Evolutionary conservation across 805 yeast species (phyloP).

Genomic region (Phaffomyces antillensis): DNA sequence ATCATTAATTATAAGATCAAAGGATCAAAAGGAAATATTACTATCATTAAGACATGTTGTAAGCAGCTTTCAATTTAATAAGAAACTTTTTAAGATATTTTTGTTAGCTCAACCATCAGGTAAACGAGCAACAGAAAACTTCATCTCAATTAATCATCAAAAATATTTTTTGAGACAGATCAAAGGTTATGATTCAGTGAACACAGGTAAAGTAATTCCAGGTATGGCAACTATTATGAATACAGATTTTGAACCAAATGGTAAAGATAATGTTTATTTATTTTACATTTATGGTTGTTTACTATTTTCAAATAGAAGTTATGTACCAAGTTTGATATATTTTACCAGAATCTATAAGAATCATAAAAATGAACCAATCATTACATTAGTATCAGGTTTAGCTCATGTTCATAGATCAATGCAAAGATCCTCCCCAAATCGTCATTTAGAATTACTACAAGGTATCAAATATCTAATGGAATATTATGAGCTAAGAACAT

Average conservation of each 20-base stretch:
- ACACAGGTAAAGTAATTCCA: constrained; percentile 43
- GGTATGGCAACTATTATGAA: constrained; percentile 77
- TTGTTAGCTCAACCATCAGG: constrained; percentile 62
- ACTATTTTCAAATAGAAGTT: constrained; percentile 75
- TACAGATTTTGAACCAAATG: constrained; percentile 37
- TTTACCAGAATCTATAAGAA: constrained; percentile 61
- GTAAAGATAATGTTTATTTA: constrained; percentile 57
- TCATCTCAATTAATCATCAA: constrained; percentile 78
- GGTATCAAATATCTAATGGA: constrained; percentile 75
- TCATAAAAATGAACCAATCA: constrained; percentile 69
- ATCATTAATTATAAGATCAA: constrained; percentile 43
- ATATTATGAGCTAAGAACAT: constrained; percentile 49
- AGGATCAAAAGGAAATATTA: constrained; percentile 48
- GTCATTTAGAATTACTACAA: constrained; percentile 83
- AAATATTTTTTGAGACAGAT: constrained; percentile 85
- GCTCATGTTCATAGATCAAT: constrained; percentile 84
- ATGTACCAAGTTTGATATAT: constrained; percentile 75
- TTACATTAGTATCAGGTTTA: constrained; percentile 67
- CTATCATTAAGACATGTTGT: constrained; percentile 56
- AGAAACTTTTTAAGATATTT: constrained; percentile 59
- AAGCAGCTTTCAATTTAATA: constrained; percentile 68
- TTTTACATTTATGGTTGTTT: constrained; percentile 75
- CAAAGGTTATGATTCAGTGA: constrained; percentile 77
- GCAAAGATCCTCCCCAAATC: constrained; percentile 79
- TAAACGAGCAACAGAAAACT: constrained; percentile 45